Evolutionary conservation across 192 early-diverging fungal genomes (phyloP).

Genomic region (Phlyctochytrium bullatum): DNA sequence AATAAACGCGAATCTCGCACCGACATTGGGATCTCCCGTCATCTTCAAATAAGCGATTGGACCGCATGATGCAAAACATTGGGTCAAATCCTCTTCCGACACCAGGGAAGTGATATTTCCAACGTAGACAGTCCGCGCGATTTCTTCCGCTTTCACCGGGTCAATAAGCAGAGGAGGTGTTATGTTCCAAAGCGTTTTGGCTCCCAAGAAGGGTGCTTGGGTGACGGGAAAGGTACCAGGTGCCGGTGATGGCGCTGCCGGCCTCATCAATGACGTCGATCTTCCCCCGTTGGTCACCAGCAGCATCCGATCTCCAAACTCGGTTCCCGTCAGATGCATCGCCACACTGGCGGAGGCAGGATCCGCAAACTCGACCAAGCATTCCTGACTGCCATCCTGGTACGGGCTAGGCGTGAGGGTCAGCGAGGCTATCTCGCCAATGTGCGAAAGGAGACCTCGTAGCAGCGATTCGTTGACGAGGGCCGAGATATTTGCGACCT

Average conservation of each 20-base stretch:
- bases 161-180: conserved; percentile 52
- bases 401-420: conserved; percentile 40
- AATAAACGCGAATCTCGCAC: conserved; percentile 72
- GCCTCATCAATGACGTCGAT: conserved; percentile 6
- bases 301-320: conserved; percentile 64
- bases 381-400: conserved; percentile 49
- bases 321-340: conserved; percentile 62
- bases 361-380: conserved; percentile 57
- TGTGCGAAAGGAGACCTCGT: conserved; percentile 52
- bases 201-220: conserved; percentile 40
- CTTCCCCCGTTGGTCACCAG: conserved; percentile 39
- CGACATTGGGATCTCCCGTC: conserved; percentile 68
- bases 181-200: conserved; percentile 33
- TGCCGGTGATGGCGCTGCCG: conserved; percentile 3
- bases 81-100: conserved; percentile 60
- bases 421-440: conserved; percentile 52
- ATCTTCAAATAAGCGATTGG: conserved; percentile 70
- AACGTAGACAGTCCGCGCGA: conserved; percentile 73
- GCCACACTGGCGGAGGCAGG: conserved; percentile 47
- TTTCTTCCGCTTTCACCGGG: conserved; percentile 70
- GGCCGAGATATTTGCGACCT: conserved; percentile 66
- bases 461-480: conserved; percentile 57
- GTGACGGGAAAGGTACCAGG: conserved; percentile 32
- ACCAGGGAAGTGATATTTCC: conserved; percentile 63
- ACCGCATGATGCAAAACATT: conserved; percentile 61